phyloP scores from a whole-genome alignment of 2,329 filamentous ascomycete species.

The Chaetomium olivaceum region DNA sequence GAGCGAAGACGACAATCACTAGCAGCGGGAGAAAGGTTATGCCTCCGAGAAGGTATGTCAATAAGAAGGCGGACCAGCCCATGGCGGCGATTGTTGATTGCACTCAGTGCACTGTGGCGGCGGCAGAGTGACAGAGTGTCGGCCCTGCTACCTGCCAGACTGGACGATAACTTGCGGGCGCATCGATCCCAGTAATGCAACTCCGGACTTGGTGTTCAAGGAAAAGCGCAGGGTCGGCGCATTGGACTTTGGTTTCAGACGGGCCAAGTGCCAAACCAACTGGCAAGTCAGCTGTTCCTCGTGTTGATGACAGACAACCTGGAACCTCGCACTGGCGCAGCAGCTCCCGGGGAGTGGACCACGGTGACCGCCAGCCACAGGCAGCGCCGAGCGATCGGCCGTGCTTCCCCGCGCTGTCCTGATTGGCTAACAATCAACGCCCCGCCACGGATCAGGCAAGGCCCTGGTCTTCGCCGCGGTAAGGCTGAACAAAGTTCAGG shows the following conservation, averaged over 20 bases:
- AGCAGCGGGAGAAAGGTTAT: constrained; percentile 82
- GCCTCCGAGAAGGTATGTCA: constrained; percentile 82
- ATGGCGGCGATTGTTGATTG: constrained; percentile 38
- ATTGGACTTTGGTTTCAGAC: constrained; percentile 15
- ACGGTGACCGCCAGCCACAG: constrained; percentile 14
- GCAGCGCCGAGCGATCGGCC: not conserved
- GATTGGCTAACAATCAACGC: constrained; percentile 7
- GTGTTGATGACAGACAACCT: constrained; percentile 15
- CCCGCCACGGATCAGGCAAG: constrained; percentile 9
- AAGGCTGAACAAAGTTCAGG: constrained; percentile 7
- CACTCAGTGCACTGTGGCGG: constrained; percentile 10
- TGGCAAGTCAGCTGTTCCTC: not conserved
- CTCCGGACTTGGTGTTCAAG: constrained; percentile 9
- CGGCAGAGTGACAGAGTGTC: constrained; percentile 19
- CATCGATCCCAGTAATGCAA: constrained; percentile 26
- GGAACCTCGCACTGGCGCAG: not conserved
- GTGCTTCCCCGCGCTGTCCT: constrained; percentile 13
- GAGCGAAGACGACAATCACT: constrained; percentile 59
- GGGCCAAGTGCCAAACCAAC: constrained; percentile 17
- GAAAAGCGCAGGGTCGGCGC: not conserved
- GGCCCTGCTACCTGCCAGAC: constrained; percentile 32
- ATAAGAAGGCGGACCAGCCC: constrained; percentile 61
- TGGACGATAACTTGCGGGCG: constrained; percentile 20
- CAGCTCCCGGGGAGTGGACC: not conserved
- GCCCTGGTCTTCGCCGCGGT: constrained; percentile 2